Conservation (phyloP, 2,329 filamentous ascomycete genomes). For the Zymoseptoria crescenta region DNA sequence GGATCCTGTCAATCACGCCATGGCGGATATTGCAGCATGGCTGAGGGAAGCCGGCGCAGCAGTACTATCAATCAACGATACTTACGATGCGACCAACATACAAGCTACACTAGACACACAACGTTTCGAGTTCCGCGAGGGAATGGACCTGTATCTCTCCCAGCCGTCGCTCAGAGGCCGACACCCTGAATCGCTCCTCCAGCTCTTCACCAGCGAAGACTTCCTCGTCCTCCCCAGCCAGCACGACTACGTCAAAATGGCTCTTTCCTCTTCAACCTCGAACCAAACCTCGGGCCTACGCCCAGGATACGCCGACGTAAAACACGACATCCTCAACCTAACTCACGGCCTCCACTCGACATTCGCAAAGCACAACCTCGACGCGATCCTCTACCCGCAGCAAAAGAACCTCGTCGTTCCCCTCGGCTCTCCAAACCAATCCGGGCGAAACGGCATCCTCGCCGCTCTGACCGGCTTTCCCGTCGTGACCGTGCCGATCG, state of each 20-base stretch:
- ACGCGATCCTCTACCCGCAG: slow-evolving; percentile 57
- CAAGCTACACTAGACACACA: slow-evolving; percentile 48
- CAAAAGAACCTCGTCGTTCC: slow-evolving; percentile 56
- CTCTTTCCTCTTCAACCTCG: slow-evolving; percentile 44
- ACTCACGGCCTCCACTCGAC: slow-evolving; percentile 45
- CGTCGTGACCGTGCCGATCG: slow-evolving; percentile 47
- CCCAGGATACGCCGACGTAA: slow-evolving; percentile 38
- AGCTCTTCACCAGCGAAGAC: slow-evolving; percentile 43
- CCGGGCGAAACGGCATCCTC: slow-evolving; percentile 52
- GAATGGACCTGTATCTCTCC: slow-evolving; percentile 49
- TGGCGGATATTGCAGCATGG: slow-evolving; percentile 41
- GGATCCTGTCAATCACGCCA: slow-evolving; percentile 48
- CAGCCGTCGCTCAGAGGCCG: slow-evolving; percentile 35
- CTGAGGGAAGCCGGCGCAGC: slow-evolving; percentile 43
- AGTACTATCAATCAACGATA: slow-evolving; percentile 44
- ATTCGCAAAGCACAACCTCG: slow-evolving; percentile 43
- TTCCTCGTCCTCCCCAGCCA: slow-evolving; percentile 56
- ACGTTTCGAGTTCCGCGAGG: slow-evolving; percentile 51
- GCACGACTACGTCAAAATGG: slow-evolving; percentile 47
- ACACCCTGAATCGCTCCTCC: slow-evolving; percentile 40
- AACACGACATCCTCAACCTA: slow-evolving; percentile 46
- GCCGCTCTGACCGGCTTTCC: slow-evolving; percentile 48
- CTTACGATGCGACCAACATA: slow-evolving; percentile 48
- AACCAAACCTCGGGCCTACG: slow-evolving; percentile 26
- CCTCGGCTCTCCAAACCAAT: slow-evolving; percentile 49